Percentiles rank a stretch among this genome's conserved stretches.
Conservation (phyloP, 305 asterid species). For the Fraxinus sp. region DNA sequence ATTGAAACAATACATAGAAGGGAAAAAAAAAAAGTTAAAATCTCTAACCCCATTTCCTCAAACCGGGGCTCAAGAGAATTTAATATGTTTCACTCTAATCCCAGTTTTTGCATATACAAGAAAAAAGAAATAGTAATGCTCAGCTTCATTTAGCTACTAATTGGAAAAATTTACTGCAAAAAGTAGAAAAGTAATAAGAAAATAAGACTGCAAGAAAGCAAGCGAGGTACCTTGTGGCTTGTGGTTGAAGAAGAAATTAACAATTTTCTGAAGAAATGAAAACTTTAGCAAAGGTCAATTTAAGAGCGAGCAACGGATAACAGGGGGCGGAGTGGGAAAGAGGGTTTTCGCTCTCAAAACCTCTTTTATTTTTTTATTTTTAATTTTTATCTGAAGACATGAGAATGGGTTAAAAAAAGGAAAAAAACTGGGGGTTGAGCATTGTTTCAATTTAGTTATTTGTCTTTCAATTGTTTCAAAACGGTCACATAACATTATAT, state of each 20-base stretch:
- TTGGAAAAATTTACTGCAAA: neutral
- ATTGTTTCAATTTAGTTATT: neutral
- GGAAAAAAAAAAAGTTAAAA: neutral
- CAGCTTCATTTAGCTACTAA: neutral
- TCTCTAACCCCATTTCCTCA: neutral
- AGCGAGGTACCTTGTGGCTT: neutral
- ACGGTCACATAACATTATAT: neutral
- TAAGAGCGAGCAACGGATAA: neutral
- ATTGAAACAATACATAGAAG: neutral
- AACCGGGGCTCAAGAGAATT: neutral
- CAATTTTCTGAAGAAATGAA: neutral
- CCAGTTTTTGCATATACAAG: neutral
- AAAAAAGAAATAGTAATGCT: neutral
- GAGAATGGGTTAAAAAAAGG: no score
- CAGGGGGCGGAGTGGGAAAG: neutral
- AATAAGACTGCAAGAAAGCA: neutral
- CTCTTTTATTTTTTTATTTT: neutral
- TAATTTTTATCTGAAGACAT: neutral
- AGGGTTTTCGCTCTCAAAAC: neutral
- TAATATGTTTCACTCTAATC: neutral
- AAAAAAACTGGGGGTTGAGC: neutral
- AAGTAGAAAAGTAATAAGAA: neutral
- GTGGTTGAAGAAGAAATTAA: neutral
- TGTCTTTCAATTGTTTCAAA: neutral
- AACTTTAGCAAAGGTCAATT: neutral